Base-by-base conservation (phyloP, 345 rosid species). In the Odontarrhena argentea region DNA sequence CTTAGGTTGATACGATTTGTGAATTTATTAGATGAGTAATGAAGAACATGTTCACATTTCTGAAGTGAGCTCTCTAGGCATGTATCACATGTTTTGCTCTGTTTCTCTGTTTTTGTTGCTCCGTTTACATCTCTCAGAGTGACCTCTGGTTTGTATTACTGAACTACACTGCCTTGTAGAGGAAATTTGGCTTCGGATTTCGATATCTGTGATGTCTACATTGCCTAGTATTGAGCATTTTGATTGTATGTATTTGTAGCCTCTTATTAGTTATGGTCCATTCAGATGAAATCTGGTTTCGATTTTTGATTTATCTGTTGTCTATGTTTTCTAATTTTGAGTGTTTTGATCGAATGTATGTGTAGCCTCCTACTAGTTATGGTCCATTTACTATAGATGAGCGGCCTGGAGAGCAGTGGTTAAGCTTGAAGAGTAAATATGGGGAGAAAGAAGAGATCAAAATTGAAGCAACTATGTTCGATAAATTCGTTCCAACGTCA, bases 341-440 rank as follows among this genome's bases (percentile, higher is more conserved):
- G 25, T 47, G 14, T 9, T 65, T 51, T n/a, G 25, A 15, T 45
- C 46, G 9, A n/a, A 37, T 5, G 30, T 15, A n/a, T 40, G 55
- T 62, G 82, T 92, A 93, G 97, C 84, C 80, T 47, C 59, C 74
- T 14, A 51, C 65, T 36, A 58, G 71, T 71, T 86, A 70, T 30
- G 80, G 77, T 47, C 80, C 87, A 14, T 94, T 86, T 75, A 70
- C 70, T 3, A 53, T 91, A 7, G 82, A 88, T 61, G 88, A 87
- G 55, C 81, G 77, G 30, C 80, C 88, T 22, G 97, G 99, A 46
- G 92, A 94, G 78, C 96, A 84, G n/a, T 94, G 99, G 97, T 78
- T 91, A 71, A 82, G 77, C 65, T 61, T 94, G 84, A 79, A 57
- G 52, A 81, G 87, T 46, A 84, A 66, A 70, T 90, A 73, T 67